Conservation (phyloP, 768 basidiomycete species). For the Hemileccinum impolitum region DNA sequence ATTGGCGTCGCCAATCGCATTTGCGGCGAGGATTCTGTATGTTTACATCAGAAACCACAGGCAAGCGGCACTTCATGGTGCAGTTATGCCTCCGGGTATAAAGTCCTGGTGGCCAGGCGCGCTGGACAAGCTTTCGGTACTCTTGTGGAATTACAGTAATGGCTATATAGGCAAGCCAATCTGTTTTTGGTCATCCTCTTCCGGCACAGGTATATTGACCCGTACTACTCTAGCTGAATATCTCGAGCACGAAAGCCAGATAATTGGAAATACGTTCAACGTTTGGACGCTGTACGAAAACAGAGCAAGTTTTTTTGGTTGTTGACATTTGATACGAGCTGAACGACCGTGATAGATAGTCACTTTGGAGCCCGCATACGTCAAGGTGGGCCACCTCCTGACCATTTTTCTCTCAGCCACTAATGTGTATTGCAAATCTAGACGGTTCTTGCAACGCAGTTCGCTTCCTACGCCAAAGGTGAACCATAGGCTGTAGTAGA, state of each 20-base stretch:
- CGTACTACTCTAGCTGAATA: constrained; percentile 11
- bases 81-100: constrained; percentile 40
- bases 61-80: constrained; percentile 43
- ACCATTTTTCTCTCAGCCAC: background rate
- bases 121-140: constrained; percentile 38
- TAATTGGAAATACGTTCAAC: constrained; percentile 19
- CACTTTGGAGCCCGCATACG: constrained; percentile 38
- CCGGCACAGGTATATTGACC: background rate
- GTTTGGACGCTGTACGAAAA: constrained; percentile 26
- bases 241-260: no score
- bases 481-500: background rate
- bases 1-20: constrained; percentile 23
- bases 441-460: constrained; percentile 31
- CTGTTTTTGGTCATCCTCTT: background rate
- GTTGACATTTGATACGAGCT: background rate
- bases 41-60: constrained; percentile 42
- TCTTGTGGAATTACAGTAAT: no score
- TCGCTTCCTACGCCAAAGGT: constrained; percentile 37
- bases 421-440: background rate
- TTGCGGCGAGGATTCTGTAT: constrained; percentile 33
- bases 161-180: constrained; percentile 45
- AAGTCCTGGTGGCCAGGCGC: constrained; percentile 42
- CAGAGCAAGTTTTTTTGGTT: constrained; percentile 15
- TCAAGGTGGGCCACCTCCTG: no score
- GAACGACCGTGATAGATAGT: constrained; percentile 27